Conservation (phyloP, 208 protist species). For the Phytomonas francai region DNA sequence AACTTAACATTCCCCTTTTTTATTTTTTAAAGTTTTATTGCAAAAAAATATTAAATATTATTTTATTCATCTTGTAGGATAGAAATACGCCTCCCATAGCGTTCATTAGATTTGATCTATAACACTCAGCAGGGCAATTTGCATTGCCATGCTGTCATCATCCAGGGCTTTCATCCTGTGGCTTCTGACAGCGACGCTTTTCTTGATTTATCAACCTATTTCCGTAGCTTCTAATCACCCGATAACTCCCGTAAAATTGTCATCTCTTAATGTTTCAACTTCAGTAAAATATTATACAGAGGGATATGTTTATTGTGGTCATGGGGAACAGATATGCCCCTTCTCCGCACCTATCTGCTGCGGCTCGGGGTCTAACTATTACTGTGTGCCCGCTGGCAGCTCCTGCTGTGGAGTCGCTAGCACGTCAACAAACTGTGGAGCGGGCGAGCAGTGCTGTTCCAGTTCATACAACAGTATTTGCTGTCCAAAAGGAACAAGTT, state of each 20-base stretch:
- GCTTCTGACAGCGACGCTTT: no score
- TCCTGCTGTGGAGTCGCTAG: slow-evolving; percentile 25
- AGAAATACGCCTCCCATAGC: no score
- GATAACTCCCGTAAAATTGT: no score
- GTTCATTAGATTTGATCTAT: no score
- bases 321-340: slow-evolving; percentile 19
- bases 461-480: slow-evolving; percentile 20
- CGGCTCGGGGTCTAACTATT: slow-evolving; percentile 16
- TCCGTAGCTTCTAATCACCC: no score
- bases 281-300: no score
- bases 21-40: background rate
- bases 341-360: slow-evolving; percentile 33
- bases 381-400: slow-evolving; percentile 28
- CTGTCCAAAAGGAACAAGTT: slow-evolving; percentile 18
- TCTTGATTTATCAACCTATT: no score
- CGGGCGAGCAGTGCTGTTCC: slow-evolving; percentile 30
- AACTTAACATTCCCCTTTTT: background rate
- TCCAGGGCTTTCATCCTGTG: no score
- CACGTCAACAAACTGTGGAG: slow-evolving; percentile 17
- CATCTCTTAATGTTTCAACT: no score
- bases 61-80: background rate
- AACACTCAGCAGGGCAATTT: no score
- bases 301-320: slow-evolving; percentile 1
- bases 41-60: slow-evolving; percentile 4
- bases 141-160: no score